Percentiles rank a stretch among this genome's conserved stretches.
These are phyloP conservation scores for Dothideomycetes sp. DNA, from an alignment of 2,329 filamentous ascomycete genomes.

Conservation along the genomic window DNA sequence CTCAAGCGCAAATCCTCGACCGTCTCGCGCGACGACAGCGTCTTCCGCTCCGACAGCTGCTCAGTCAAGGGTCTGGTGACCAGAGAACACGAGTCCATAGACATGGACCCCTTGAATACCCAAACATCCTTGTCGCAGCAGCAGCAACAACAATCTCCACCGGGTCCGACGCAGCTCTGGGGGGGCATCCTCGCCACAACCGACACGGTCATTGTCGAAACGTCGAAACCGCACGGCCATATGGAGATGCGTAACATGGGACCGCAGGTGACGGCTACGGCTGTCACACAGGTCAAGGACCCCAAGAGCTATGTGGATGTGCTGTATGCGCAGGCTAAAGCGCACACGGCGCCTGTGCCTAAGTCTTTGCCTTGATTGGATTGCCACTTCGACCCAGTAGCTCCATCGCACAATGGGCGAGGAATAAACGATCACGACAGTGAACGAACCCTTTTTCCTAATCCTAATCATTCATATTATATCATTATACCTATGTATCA, in stretches of 20 bases:
- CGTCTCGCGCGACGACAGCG: conserved; percentile 7
- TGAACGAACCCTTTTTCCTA: too few relatives aligned
- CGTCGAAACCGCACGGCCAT: conserved; percentile 15
- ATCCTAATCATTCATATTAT: too few relatives aligned
- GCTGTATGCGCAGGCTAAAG: conserved; percentile 14
- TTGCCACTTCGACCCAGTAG: too few relatives aligned
- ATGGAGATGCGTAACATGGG: conserved; percentile 15
- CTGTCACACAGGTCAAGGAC: conserved; percentile 23
- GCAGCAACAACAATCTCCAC: too few relatives aligned
- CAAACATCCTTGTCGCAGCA: too few relatives aligned
- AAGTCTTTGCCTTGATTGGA: background rate
- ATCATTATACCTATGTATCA: too few relatives aligned
- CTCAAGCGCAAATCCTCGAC: conserved; percentile 6
- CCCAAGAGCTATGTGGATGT: conserved; percentile 30
- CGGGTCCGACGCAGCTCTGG: conserved; percentile 15
- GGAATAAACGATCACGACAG: too few relatives aligned
- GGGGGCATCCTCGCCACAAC: conserved; percentile 26
- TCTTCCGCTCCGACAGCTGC: conserved; percentile 15
- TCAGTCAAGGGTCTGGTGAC: conserved; percentile 13
- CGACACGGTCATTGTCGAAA: conserved; percentile 19
- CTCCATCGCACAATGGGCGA: too few relatives aligned
- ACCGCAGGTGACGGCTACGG: conserved; percentile 12
- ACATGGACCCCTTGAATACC: too few relatives aligned
- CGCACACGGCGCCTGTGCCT: background rate
- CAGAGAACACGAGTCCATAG: conserved; percentile 3